Evolutionary conservation across 2,329 filamentous ascomycete species (phyloP), one percentile per base, ranked within the genome.

Genomic region (Fusarium sp.): DNA sequence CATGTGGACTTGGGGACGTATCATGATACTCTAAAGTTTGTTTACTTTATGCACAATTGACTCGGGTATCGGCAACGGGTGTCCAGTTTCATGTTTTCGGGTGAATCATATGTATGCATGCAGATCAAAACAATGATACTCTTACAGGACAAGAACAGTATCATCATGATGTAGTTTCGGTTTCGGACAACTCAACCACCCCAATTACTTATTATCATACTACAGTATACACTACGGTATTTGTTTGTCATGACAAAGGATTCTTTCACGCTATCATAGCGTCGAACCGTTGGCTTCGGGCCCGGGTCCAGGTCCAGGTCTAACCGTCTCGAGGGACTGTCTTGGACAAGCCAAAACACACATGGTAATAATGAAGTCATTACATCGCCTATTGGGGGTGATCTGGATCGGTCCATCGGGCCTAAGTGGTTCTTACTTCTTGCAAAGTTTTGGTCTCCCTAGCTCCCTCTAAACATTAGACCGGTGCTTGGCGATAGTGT

Each of bases 341-440:
- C 51, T 71, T 48, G 21, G 34, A 27, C 23, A 32, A 34, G 21
- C 23, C 53, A 37, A 41, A 51, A 59, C 41, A 66, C 47, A 68
- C 66, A 30, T 65, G 59, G 48, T 58, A 66, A 66, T 55, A 16
- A 63, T 59, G 58, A 56, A 59, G 59, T 73, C 60, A 66, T 55
- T 37, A 14, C 42, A 28, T 64, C 49, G 40, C 41, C 34, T 20
- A 21, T 25, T 50, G 55, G 68, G 23, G 30, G 45, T 4, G 16
- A 55, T 55, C 61, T 59, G 18, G 57, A 25, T 66, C 45, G 27
- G 49, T 23, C 49, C 23, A 43, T 21, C 41, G 21, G 23, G 20
- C 32, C 37, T 20, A 37, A 40, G 32, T 47, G 42, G 30, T 41
- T 50, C 50, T 47, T 16, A 28, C 18, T 43, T 55, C 41, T 48